A percentile compares a stretch with the other conserved stretches of the same genome.
Evolutionary conservation across 208 protist species (phyloP).

Genomic region (Acanthamoeba royreba): DNA sequence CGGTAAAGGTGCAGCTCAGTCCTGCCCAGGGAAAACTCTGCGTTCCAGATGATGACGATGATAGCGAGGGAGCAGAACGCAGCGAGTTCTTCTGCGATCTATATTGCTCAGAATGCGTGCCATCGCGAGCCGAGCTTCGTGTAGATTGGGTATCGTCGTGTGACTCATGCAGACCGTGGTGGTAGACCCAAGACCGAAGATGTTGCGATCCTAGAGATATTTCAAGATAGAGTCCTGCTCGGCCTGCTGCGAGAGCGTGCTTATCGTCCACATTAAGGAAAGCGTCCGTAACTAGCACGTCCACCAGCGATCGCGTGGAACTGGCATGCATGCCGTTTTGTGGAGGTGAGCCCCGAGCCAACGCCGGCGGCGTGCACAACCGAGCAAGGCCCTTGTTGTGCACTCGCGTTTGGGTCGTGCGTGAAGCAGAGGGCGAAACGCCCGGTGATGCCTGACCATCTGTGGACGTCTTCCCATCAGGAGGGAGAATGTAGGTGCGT

Average conservation of each 20-base stretch:
- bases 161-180: too few relatives aligned
- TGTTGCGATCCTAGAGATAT: not conserved
- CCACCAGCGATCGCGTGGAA: not conserved
- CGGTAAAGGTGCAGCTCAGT: constrained; percentile 8
- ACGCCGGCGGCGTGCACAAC: too few relatives aligned
- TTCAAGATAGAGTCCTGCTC: not conserved
- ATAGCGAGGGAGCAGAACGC: not conserved
- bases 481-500: not conserved
- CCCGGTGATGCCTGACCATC: not conserved
- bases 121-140: not conserved
- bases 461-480: not conserved
- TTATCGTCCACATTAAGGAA: not conserved
- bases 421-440: not conserved
- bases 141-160: not conserved
- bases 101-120: not conserved
- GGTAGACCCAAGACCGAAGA: not conserved
- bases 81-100: not conserved
- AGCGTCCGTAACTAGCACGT: not conserved
- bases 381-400: not conserved
- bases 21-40: not conserved
- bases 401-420: not conserved
- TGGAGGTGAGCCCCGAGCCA: too few relatives aligned
- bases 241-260: not conserved
- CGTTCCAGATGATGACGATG: not conserved
- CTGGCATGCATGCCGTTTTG: not conserved